Conservation (phyloP, 2,329 filamentous ascomycete genomes). For the Colletotrichum tamarilloi region DNA sequence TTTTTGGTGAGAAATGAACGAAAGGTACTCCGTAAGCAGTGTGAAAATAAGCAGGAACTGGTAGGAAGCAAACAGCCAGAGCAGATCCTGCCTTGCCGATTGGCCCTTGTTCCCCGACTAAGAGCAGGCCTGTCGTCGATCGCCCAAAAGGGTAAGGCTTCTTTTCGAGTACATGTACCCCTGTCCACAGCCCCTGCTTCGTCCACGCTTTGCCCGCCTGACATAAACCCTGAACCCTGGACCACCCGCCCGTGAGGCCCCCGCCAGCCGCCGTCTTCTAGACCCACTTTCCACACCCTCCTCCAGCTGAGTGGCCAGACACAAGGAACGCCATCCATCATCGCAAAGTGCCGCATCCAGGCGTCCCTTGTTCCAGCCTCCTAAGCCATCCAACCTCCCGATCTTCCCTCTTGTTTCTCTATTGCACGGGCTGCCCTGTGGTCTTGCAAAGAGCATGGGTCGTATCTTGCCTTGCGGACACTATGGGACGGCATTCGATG, state of each 20-base stretch:
- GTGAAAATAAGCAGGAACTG: background rate
- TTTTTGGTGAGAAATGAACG: background rate
- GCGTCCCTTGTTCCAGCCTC: background rate
- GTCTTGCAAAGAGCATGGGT: background rate
- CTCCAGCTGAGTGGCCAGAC: background rate
- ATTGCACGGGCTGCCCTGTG: background rate
- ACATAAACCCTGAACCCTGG: constrained; percentile 15
- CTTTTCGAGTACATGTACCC: constrained; percentile 2
- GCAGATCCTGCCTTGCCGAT: constrained; percentile 2
- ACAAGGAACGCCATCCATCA: background rate
- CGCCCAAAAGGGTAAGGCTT: constrained; percentile 2
- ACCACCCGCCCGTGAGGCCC: no score
- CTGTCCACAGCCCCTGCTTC: background rate
- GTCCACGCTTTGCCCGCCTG: background rate
- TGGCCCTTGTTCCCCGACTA: constrained; percentile 22
- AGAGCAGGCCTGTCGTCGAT: constrained; percentile 18
- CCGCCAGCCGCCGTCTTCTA: background rate
- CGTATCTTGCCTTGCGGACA: background rate
- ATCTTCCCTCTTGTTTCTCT: background rate
- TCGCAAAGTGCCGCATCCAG: background rate
- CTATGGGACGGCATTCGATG: background rate
- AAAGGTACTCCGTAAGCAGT: background rate
- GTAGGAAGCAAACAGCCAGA: background rate
- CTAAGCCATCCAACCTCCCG: background rate
- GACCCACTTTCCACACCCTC: background rate